Percentiles rank a stretch among this genome's conserved stretches.
Conservation (phyloP, 73 alveolate species). For the Paramecium bursaria region DNA sequence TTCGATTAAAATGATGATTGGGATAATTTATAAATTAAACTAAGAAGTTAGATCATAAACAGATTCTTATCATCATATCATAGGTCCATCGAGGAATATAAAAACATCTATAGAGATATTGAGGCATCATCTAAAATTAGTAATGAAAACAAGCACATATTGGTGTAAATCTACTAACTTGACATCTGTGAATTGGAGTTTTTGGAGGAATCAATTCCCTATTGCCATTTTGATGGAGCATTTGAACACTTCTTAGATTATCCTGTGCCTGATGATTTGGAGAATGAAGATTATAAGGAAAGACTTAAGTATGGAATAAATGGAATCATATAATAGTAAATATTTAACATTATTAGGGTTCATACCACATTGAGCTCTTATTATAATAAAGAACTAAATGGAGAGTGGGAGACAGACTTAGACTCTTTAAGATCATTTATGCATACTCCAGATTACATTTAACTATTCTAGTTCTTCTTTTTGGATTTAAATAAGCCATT, state of each 20-base stretch:
- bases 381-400: neutral
- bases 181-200: conserved; percentile 24
- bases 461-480: neutral
- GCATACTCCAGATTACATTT: neutral
- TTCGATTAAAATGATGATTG: conserved; percentile 11
- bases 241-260: too few relatives aligned
- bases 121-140: neutral
- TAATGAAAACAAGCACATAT: neutral
- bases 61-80: too few relatives aligned
- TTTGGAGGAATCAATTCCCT: neutral
- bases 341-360: neutral
- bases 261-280: neutral
- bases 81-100: too few relatives aligned
- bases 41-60: too few relatives aligned
- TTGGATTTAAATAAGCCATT: conserved; percentile 14
- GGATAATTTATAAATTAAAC: too few relatives aligned
- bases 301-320: conserved; percentile 36
- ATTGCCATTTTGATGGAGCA: conserved; percentile 53
- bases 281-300: neutral
- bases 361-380: neutral
- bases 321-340: conserved; percentile 23
- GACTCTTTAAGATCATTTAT: neutral
- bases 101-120: neutral
- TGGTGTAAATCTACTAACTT: neutral
- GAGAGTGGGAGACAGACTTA: neutral